Conservation (phyloP, 192 early-diverging fungal species). For the Backusella mclennaniae region DNA sequence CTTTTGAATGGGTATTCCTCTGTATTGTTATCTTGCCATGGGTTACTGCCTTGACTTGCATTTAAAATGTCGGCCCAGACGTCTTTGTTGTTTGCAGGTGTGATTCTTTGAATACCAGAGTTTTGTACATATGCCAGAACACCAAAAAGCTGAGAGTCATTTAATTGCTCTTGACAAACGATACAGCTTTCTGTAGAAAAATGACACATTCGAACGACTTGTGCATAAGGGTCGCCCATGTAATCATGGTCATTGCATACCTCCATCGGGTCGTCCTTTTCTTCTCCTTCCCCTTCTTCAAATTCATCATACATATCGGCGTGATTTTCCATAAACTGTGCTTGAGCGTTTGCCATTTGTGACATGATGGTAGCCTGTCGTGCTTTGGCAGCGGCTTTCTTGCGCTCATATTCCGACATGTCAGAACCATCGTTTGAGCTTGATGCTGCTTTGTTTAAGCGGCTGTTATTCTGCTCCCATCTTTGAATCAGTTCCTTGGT, state of each 20-base stretch:
- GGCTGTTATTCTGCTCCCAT: slow-evolving; percentile 19
- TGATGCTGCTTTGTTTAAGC: neutral
- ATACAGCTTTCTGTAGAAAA: slow-evolving; percentile 88
- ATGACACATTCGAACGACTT: slow-evolving; percentile 50
- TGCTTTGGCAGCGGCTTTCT: slow-evolving; percentile 78
- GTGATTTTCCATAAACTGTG: slow-evolving; percentile 81
- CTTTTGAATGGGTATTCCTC: slow-evolving; percentile 25
- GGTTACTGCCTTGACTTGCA: slow-evolving; percentile 17
- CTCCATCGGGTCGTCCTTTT: neutral
- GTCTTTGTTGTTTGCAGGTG: slow-evolving; percentile 64
- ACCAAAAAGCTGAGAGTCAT: slow-evolving; percentile 60
- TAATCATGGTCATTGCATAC: slow-evolving; percentile 9
- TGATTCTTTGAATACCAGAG: slow-evolving; percentile 65
- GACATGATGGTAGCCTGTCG: slow-evolving; percentile 90
- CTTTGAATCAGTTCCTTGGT: slow-evolving; percentile 38
- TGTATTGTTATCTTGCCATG: neutral
- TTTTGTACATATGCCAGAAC: slow-evolving; percentile 83
- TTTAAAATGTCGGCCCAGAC: slow-evolving; percentile 39
- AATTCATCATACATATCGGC: slow-evolving; percentile 52
- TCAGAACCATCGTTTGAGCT: slow-evolving; percentile 13
- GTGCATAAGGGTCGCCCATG: slow-evolving; percentile 22
- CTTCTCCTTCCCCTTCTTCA: slow-evolving; percentile 58
- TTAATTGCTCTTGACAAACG: slow-evolving; percentile 94
- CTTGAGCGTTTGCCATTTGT: slow-evolving; percentile 82
- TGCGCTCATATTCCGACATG: slow-evolving; percentile 65